Conservation (phyloP, 1,139 yeast genomes). For the Meyerozyma carpophila region DNA sequence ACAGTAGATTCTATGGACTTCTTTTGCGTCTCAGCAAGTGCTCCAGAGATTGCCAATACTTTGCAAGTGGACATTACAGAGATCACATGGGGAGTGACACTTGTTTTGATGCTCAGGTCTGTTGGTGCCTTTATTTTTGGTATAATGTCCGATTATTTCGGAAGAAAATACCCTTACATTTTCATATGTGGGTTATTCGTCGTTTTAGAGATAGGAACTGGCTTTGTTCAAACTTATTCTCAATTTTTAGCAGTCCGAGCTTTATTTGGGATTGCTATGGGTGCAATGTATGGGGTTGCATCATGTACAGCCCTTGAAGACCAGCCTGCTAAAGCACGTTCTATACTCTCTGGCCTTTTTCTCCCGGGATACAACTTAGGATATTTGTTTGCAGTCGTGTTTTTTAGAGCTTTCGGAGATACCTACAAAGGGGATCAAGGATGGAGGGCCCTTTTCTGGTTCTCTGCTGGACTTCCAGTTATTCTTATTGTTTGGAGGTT, state of each 20-base stretch:
- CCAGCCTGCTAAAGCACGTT: conserved; percentile 58
- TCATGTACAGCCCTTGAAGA: conserved; percentile 67
- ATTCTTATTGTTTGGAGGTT: conserved; percentile 52
- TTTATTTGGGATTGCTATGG: conserved; percentile 63
- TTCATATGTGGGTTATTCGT: conserved; percentile 48
- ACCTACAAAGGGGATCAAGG: conserved; percentile 36
- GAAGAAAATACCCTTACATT: conserved; percentile 68
- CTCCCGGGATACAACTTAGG: conserved; percentile 78
- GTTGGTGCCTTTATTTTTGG: conserved; percentile 77
- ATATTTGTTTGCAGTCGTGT: conserved; percentile 57
- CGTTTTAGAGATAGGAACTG: conserved; percentile 64
- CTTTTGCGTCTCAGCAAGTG: conserved; percentile 62
- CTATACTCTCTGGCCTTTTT: conserved; percentile 60
- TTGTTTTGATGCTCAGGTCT: conserved; percentile 73
- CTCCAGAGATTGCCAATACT: conserved; percentile 48
- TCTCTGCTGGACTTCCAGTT: conserved; percentile 66
- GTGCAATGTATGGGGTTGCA: conserved; percentile 66
- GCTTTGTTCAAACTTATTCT: conserved; percentile 58
- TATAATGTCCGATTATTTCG: conserved; percentile 58
- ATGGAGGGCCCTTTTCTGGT: conserved; percentile 82
- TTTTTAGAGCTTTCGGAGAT: conserved; percentile 56
- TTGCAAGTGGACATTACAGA: conserved; percentile 46
- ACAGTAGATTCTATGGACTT: conserved; percentile 78
- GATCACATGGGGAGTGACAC: conserved; percentile 76
- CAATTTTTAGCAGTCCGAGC: conserved; percentile 72